phyloP scores from a whole-genome alignment of 495 filamentous ascomycete genomes.

The Penicillium canariense region DNA sequence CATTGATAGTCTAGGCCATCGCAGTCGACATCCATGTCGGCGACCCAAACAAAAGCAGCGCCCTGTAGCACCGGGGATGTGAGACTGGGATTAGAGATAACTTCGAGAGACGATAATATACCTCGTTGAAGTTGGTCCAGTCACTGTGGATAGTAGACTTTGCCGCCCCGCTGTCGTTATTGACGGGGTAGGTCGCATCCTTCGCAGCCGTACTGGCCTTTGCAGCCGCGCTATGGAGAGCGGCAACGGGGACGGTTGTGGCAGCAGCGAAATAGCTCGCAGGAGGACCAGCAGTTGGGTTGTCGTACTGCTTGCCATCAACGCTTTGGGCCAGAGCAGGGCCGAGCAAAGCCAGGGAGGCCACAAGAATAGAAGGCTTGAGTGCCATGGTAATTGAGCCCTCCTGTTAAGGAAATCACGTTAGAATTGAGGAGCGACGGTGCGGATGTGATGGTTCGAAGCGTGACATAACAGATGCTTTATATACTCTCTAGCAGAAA shows the following conservation, averaged over 20 bases:
- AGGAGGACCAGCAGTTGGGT: slow-evolving; percentile 27
- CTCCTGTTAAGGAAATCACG: neutral
- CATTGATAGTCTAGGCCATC: slow-evolving; percentile 37
- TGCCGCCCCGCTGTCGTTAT: slow-evolving; percentile 8
- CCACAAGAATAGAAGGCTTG: neutral
- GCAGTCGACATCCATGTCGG: slow-evolving; percentile 44
- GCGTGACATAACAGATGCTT: neutral
- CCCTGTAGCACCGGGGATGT: slow-evolving; percentile 19
- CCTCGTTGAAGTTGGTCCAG: slow-evolving; percentile 28
- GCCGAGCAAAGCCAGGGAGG: slow-evolving; percentile 11
- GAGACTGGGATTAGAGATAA: neutral
- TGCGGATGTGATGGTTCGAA: neutral
- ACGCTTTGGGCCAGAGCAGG: slow-evolving; percentile 20
- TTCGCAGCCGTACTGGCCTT: slow-evolving; percentile 24
- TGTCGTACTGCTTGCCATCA: slow-evolving; percentile 25
- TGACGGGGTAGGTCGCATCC: slow-evolving; percentile 28
- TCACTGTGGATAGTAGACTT: slow-evolving; percentile 34
- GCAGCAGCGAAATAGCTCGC: slow-evolving; percentile 31
- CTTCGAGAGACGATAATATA: neutral
- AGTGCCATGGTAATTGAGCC: slow-evolving; percentile 8
- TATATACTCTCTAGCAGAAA: neutral
- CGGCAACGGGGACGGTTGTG: slow-evolving; percentile 23
- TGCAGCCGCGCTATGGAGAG: slow-evolving; percentile 27
- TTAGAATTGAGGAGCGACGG: neutral
- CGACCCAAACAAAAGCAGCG: slow-evolving; percentile 34